Evolutionary conservation across 2,329 filamentous ascomycete species (phyloP).

Genomic region (Apiospora pterosperma): DNA sequence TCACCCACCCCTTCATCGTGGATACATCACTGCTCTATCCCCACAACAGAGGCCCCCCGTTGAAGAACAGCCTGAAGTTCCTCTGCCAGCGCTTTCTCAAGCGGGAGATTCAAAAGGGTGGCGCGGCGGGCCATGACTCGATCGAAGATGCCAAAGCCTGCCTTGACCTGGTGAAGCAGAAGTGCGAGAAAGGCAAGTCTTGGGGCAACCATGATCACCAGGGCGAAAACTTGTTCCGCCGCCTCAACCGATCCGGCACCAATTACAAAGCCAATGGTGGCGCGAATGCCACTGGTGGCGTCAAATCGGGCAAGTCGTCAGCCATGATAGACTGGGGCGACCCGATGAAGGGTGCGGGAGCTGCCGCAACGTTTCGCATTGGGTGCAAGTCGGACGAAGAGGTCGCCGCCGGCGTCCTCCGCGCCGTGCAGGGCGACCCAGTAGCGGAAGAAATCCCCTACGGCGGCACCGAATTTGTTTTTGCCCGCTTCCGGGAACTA

Average conservation of each 20-base stretch:
- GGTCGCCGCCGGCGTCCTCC: slow-evolving; percentile 50
- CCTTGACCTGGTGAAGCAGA: slow-evolving; percentile 89
- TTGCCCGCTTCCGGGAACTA: slow-evolving; percentile 62
- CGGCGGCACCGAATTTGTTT: slow-evolving; percentile 64
- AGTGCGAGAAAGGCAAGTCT: slow-evolving; percentile 85
- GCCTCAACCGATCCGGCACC: slow-evolving; percentile 64
- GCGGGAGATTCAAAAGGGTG: slow-evolving; percentile 80
- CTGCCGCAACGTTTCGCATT: slow-evolving; percentile 53
- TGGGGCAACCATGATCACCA: slow-evolving; percentile 81
- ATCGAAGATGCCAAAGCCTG: slow-evolving; percentile 90
- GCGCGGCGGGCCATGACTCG: slow-evolving; percentile 73
- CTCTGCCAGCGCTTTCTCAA: slow-evolving; percentile 81
- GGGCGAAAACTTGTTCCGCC: slow-evolving; percentile 85
- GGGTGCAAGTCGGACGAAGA: slow-evolving; percentile 59
- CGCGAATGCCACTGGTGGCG: slow-evolving; percentile 51
- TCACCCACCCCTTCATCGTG: slow-evolving; percentile 89
- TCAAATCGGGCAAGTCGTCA: slow-evolving; percentile 58
- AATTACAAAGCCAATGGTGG: slow-evolving; percentile 61
- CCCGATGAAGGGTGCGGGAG: slow-evolving; percentile 57
- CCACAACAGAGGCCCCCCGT: slow-evolving; percentile 81
- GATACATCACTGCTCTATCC: slow-evolving; percentile 90
- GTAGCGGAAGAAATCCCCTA: slow-evolving; percentile 55
- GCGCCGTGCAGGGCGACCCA: slow-evolving; percentile 56
- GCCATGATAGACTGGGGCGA: slow-evolving; percentile 90
- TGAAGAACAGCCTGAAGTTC: slow-evolving; percentile 89